Percentiles rank a stretch among this genome's conserved stretches.
Evolutionary conservation across 2,329 filamentous ascomycete species (phyloP).

Genomic region (Domatiomyces globalis): DNA sequence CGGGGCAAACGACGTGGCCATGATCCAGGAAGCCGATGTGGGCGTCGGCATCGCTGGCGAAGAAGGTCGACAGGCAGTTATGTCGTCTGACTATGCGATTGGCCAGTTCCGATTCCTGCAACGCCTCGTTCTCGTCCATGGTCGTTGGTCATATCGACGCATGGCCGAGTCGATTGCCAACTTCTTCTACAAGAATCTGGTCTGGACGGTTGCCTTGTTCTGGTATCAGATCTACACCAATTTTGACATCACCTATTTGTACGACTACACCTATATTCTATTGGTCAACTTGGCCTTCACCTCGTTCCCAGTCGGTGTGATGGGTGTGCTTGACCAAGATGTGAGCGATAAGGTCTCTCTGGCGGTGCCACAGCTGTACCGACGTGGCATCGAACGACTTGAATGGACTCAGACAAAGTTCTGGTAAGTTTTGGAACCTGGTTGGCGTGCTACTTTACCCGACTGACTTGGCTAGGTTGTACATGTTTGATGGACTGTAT

Average conservation of each 20-base stretch:
- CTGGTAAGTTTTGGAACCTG: constrained; percentile 49
- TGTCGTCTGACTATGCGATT: constrained; percentile 93
- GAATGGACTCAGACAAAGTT: constrained; percentile 97
- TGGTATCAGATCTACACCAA: constrained; percentile 95
- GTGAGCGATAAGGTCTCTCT: constrained; percentile 88
- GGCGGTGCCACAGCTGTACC: constrained; percentile 88
- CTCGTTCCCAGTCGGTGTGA: constrained; percentile 82
- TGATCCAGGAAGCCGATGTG: constrained; percentile 97
- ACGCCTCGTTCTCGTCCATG: constrained; percentile 74
- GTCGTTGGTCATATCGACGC: constrained; percentile 90
- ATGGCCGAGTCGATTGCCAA: constrained; percentile 90
- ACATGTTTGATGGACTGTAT: constrained; percentile 90
- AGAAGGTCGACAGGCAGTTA: constrained; percentile 81
- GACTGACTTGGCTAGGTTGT: constrained; percentile 43
- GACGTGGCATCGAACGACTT: constrained; percentile 82
- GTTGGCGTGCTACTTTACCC: background rate
- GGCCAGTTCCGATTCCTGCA: constrained; percentile 85
- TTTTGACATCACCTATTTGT: constrained; percentile 92
- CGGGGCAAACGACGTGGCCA: constrained; percentile 89
- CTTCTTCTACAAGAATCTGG: constrained; percentile 99
- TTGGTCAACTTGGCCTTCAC: constrained; percentile 96
- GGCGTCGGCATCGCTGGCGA: constrained; percentile 89
- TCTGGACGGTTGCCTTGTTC: constrained; percentile 93
- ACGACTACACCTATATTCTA: constrained; percentile 95
- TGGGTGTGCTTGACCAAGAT: constrained; percentile 94